A percentile compares a stretch with the other conserved stretches of the same genome.
Conservation (phyloP, 345 rosid species). For the Raphanus raphanistrum region DNA sequence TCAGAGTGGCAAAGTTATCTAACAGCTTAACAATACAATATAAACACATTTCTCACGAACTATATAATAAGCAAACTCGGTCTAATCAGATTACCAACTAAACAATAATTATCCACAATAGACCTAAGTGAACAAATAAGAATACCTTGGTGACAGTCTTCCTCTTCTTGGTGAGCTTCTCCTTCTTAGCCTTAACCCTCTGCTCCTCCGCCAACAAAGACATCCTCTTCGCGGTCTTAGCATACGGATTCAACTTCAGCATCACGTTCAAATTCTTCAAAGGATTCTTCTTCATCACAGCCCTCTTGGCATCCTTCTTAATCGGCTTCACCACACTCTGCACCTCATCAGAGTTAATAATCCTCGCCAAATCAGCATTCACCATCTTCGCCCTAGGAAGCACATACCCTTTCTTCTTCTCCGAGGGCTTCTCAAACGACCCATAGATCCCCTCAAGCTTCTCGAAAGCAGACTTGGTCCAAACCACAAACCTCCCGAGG, state of each 20-base stretch:
- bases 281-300: not conserved
- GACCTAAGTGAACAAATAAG: not conserved
- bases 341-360: not conserved
- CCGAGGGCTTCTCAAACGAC: constrained; percentile 61
- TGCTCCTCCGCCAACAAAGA: constrained; percentile 87
- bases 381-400: constrained; percentile 75
- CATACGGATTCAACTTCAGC: constrained; percentile 81
- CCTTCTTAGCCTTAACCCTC: constrained; percentile 95
- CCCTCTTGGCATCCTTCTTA: not conserved
- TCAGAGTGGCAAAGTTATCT: not conserved
- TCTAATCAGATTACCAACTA: too few species aligned
- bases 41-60: not conserved
- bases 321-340: not conserved
- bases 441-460: constrained; percentile 35
- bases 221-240: constrained; percentile 96
- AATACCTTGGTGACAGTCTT: constrained; percentile 70
- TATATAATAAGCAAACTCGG: too few species aligned
- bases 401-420: constrained; percentile 77
- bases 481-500: not conserved
- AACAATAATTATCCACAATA: not conserved
- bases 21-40: not conserved
- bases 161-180: constrained; percentile 92
- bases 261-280: constrained; percentile 2
- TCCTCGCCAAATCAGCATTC: constrained; percentile 21
- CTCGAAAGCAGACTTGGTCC: not conserved